Evolutionary conservation across 2,329 filamentous ascomycete genomes (phyloP), one percentile per base, ranked within the genome.

Genomic region (Paramyrothecium roridum): DNA sequence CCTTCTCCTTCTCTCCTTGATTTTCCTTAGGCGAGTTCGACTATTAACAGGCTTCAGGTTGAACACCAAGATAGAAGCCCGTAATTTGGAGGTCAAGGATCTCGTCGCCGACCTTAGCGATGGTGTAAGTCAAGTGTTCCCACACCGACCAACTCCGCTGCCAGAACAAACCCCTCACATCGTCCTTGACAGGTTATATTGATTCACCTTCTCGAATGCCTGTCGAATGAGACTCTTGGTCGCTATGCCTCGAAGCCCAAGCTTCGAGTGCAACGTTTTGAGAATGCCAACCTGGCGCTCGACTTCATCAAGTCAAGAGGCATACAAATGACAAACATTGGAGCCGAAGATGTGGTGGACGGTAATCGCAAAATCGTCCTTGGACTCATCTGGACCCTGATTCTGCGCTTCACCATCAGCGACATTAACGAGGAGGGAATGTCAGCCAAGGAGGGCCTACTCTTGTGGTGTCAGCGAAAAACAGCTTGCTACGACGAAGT

Each of bases 401-500:
- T 99, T 87, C 80, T 97, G 62, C 85, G 95, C 52, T 99, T 99
- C 73, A 99, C 95, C 63, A 99, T 99, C 71, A 97, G 89, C 72
- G 95, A 99, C 73, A 99, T 99, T 78, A 98, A 96, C 71, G 89
- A 93, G 73, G 95, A 97, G 80, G 95, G 95, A 61, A 88, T 98
- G 85, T 97, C 93, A 52, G 95, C 95, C 56, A 97, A 98, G 74
- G 95, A 98, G 71, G 95, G 95, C 59, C 77, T 99, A 65, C 76
- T 99, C 55, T 77, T 99, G 22, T 99, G 95, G 95, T 99, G 95
- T 78, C 93, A 99, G 76, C 83, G 95, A 65, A 99, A 99, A 78
- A 99, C 95, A 30, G 95, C 95, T 8, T 99, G 95, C 75, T 99
- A 99, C 72, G 93, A 97, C 57, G 95, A 96, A 69, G 93, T 99